These are phyloP conservation scores for Fragosphaeria purpurea DNA, from an alignment of 2,329 filamentous ascomycete genomes.

Conservation along the genomic window DNA sequence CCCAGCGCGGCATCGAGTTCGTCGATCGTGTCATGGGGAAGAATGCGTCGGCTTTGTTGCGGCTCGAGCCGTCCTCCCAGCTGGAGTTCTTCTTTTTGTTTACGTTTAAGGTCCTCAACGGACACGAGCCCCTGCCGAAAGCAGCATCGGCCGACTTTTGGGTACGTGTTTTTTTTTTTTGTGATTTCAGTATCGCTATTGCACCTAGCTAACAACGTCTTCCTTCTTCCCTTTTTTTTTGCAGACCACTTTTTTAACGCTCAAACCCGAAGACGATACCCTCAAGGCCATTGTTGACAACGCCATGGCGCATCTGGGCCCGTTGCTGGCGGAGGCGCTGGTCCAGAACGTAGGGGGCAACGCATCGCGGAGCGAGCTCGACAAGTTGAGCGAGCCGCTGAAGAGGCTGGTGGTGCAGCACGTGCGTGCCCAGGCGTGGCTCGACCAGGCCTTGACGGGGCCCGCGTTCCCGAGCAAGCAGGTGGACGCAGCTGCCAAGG, in stretches of 20 bases:
- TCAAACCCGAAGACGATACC: constrained; percentile 32
- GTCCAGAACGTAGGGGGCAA: constrained; percentile 58
- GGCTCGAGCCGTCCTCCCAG: constrained; percentile 42
- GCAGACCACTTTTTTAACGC: constrained; percentile 43
- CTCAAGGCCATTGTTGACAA: constrained; percentile 34
- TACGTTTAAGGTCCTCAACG: constrained; percentile 57
- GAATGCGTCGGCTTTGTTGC: constrained; percentile 51
- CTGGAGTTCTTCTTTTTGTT: constrained; percentile 63
- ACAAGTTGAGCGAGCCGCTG: constrained; percentile 59
- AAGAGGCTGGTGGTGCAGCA: constrained; percentile 55
- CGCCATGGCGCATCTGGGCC: constrained; percentile 51
- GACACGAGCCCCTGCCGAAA: constrained; percentile 66
- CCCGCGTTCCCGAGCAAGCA: constrained; percentile 50
- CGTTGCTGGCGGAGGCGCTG: constrained; percentile 47
- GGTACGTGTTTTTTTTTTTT: constrained; percentile 34
- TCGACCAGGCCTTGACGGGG: constrained; percentile 48
- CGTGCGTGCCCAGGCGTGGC: constrained; percentile 47
- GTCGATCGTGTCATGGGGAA: constrained; percentile 53
- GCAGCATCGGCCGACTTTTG: constrained; percentile 65
- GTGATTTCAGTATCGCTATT: no score
- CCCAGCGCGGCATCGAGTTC: constrained; percentile 66
- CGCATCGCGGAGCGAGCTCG: constrained; percentile 61
- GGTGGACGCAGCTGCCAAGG: constrained; percentile 49
- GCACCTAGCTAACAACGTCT: no score
- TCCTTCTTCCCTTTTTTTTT: neutral